A percentile compares a stretch with the other conserved stretches of the same genome.
phyloP scores from a whole-genome alignment of 768 basidiomycete species.

The Amanita rubescens region DNA sequence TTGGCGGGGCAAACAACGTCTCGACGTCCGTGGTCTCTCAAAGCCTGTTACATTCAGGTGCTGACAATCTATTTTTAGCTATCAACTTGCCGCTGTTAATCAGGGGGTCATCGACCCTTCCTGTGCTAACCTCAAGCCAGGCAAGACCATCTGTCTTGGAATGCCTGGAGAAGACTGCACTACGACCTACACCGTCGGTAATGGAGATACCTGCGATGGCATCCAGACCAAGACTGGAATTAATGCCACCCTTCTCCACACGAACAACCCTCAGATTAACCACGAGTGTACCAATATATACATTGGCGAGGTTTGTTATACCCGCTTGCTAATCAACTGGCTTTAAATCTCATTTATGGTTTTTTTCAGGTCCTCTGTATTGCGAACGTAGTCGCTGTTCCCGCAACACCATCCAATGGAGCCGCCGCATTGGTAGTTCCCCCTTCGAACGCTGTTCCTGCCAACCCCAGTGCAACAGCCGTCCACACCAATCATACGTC shows the following conservation, averaged over 20 bases:
- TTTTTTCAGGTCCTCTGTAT: slow-evolving; percentile 50
- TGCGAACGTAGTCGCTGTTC: slow-evolving; percentile 30
- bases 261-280: slow-evolving; percentile 74
- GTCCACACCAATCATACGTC: slow-evolving; percentile 1
- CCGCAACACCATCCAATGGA: slow-evolving; percentile 28
- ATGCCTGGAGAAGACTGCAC: slow-evolving; percentile 51
- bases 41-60: neutral
- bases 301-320: slow-evolving; percentile 54
- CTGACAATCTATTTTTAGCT: slow-evolving; percentile 32
- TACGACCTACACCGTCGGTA: slow-evolving; percentile 47
- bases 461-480: slow-evolving; percentile 14
- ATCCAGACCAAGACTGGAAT: slow-evolving; percentile 33
- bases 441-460: slow-evolving; percentile 24
- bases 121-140: slow-evolving; percentile 55
- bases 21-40: slow-evolving; percentile 42
- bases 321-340: neutral
- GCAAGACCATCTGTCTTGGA: slow-evolving; percentile 55
- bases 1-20: slow-evolving; percentile 52
- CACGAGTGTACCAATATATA: slow-evolving; percentile 57
- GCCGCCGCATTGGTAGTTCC: slow-evolving; percentile 19
- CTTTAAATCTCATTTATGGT: neutral
- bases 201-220: slow-evolving; percentile 52
- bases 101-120: slow-evolving; percentile 33
- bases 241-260: slow-evolving; percentile 45
- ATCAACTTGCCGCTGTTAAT: slow-evolving; percentile 68